Base-by-base conservation (phyloP, 1,284 basidiomycete species). In the Trichosporon ovoides region DNA sequence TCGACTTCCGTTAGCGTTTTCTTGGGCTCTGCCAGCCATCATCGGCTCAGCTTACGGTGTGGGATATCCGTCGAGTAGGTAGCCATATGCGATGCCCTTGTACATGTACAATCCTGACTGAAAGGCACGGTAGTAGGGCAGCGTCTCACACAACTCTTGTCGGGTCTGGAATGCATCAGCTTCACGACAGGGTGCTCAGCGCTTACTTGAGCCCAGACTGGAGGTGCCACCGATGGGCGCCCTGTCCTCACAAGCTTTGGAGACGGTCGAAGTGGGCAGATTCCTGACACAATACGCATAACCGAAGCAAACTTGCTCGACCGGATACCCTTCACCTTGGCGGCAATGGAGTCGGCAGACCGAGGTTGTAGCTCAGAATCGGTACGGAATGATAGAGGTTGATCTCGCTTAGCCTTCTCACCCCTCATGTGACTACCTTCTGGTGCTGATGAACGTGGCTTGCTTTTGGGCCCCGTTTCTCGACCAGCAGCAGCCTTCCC, bases 81-180 rank as follows among this genome's bases (percentile, higher is more conserved):
- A 76, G 2, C 73, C 73, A 59, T 65, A 74, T 3, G 71, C 67
- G 2, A 74, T 62, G 11, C 64, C 58, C 4, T 56, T 53, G 50
- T 57, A 58, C 71, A 71, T 71, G 61, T 76, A 74, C 58, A 76
- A 63, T 0, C 74, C 73, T 13, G 72, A 66, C 57, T 76, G 74
- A 57, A 70, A 76, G 2, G 73, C 67, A 31, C 74, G 68, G 58
- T 76, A 76, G 60, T 76, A 76, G 9, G 73, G 72, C 52, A 76
- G 59, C 13, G 72, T 65, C 58, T 76, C 74, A 56, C 74, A 76
- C 3, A 76, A 67, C 50, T 76, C 74, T 58, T 74, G 74, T 12
- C 74, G 65, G 3, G 70, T 66, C 71, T 73, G 53, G 38, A 24
- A 7, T 1, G 38, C 57, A 9, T 31, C 9, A 31, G 22, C 63